Conservation (phyloP, 176 grass and related monocot species). For the Alloteropsis semialata region DNA sequence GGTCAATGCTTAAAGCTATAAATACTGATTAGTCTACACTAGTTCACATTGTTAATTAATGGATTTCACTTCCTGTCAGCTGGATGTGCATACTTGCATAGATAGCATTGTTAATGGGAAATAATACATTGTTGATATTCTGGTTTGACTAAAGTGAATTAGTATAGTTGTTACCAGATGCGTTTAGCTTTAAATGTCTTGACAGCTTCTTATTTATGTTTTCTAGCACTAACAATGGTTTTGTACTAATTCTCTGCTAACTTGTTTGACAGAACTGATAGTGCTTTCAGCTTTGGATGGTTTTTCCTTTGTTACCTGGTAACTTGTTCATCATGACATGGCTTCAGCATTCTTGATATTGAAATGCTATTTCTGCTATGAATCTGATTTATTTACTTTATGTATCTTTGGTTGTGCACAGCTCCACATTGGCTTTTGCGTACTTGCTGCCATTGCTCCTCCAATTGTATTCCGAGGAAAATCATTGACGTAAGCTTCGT, state of each 20-base stretch:
- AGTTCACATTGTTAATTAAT: neutral
- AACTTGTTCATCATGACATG: conserved; percentile 9
- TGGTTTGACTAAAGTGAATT: neutral
- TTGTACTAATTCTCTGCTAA: conserved; percentile 19
- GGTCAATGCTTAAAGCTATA: neutral
- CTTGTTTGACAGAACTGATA: conserved; percentile 63
- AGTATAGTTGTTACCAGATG: neutral
- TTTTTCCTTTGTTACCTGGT: conserved; percentile 76
- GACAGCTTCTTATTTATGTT: neutral
- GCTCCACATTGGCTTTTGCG: conserved; percentile 66
- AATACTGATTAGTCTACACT: neutral
- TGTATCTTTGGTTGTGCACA: conserved; percentile 24
- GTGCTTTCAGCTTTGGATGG: conserved; percentile 67
- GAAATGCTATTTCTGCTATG: conserved; percentile 9
- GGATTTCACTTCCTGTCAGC: neutral
- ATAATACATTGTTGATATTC: neutral
- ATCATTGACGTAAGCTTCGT: conserved; percentile 57
- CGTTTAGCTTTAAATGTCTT: conserved; percentile 14
- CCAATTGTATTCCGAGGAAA: conserved; percentile 60
- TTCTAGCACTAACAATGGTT: neutral
- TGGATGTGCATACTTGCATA: neutral
- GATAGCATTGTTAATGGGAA: neutral
- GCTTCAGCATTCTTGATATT: conserved; percentile 14
- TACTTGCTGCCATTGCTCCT: conserved; percentile 65
- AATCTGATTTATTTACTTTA: conserved; percentile 16